These are phyloP conservation scores for Glutinoglossum americanum DNA, from an alignment of 495 filamentous ascomycete species.

Conservation along the genomic window DNA sequence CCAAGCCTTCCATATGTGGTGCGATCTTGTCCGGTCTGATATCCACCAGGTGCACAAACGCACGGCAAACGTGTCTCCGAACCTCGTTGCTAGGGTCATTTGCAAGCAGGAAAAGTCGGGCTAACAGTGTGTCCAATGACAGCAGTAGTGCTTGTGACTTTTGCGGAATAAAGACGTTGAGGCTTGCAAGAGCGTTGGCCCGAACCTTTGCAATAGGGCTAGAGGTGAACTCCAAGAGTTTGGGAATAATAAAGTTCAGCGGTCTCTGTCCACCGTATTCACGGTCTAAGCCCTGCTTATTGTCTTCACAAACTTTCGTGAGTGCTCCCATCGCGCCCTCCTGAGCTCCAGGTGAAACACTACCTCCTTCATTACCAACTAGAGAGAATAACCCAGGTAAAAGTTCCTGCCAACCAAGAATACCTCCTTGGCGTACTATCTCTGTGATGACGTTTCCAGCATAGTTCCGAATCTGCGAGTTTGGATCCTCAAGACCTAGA, in stretches of 20 bases:
- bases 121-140: constrained; percentile 58
- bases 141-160: constrained; percentile 54
- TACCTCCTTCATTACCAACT: constrained; percentile 49
- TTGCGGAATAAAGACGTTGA: constrained; percentile 79
- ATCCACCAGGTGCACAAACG: constrained; percentile 83
- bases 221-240: constrained; percentile 67
- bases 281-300: constrained; percentile 62
- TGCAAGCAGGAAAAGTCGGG: constrained; percentile 60
- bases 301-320: constrained; percentile 91
- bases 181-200: constrained; percentile 51
- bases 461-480: constrained; percentile 63
- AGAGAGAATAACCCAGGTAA: constrained; percentile 58
- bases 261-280: constrained; percentile 74
- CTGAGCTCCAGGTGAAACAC: constrained; percentile 44
- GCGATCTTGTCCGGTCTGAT: constrained; percentile 72
- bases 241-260: constrained; percentile 72
- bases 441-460: constrained; percentile 94
- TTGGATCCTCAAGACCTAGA: constrained; percentile 57
- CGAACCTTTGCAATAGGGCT: constrained; percentile 54
- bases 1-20: constrained; percentile 72
- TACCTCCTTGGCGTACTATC: constrained; percentile 60
- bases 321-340: constrained; percentile 89
- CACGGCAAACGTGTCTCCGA: constrained; percentile 74
- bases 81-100: constrained; percentile 56
- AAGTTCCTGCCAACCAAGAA: constrained; percentile 80